A percentile compares a stretch with the other conserved stretches of the same genome.
phyloP scores from a whole-genome alignment of 2,329 filamentous ascomycete species.

The Pyrenophora graminea region DNA sequence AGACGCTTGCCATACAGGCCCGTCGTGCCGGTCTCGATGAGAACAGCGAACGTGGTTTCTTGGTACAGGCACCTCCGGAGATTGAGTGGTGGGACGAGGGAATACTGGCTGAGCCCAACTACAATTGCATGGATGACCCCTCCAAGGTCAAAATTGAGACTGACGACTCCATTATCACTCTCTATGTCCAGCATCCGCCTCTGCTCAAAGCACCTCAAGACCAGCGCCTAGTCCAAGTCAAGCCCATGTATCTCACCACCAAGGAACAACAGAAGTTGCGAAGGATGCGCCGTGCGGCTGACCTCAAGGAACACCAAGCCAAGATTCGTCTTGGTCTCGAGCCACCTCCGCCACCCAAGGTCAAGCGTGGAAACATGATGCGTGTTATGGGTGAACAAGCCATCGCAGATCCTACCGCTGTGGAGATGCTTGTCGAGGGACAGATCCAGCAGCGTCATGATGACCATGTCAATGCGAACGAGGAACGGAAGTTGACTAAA shows the following conservation, averaged over 20 bases:
- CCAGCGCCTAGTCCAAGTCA: slow-evolving; percentile 74
- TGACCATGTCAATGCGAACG: slow-evolving; percentile 77
- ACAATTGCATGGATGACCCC: slow-evolving; percentile 69
- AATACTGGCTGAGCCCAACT: slow-evolving; percentile 73
- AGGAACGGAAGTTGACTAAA: slow-evolving; percentile 83
- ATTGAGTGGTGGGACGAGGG: slow-evolving; percentile 99
- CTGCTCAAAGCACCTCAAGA: slow-evolving; percentile 90
- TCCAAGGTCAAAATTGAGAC: slow-evolving; percentile 72
- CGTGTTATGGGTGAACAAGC: slow-evolving; percentile 88
- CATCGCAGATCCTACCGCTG: slow-evolving; percentile 95
- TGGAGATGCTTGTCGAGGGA: slow-evolving; percentile 89
- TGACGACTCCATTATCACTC: slow-evolving; percentile 84
- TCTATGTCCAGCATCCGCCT: slow-evolving; percentile 91
- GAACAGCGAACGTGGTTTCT: slow-evolving; percentile 86
- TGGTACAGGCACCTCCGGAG: slow-evolving; percentile 80
- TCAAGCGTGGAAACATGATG: slow-evolving; percentile 98
- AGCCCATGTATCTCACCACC: slow-evolving; percentile 88
- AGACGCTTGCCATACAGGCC: slow-evolving; percentile 82
- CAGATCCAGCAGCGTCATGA: slow-evolving; percentile 87
- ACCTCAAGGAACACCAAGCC: slow-evolving; percentile 93
- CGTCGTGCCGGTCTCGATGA: slow-evolving; percentile 93
- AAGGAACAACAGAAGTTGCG: slow-evolving; percentile 92
- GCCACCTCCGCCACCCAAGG: slow-evolving; percentile 88
- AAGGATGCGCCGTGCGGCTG: slow-evolving; percentile 85
- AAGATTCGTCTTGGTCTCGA: slow-evolving; percentile 91